Conservation (phyloP, 1,139 yeast genomes). For the Spencermartinsiella ligniputridi region DNA sequence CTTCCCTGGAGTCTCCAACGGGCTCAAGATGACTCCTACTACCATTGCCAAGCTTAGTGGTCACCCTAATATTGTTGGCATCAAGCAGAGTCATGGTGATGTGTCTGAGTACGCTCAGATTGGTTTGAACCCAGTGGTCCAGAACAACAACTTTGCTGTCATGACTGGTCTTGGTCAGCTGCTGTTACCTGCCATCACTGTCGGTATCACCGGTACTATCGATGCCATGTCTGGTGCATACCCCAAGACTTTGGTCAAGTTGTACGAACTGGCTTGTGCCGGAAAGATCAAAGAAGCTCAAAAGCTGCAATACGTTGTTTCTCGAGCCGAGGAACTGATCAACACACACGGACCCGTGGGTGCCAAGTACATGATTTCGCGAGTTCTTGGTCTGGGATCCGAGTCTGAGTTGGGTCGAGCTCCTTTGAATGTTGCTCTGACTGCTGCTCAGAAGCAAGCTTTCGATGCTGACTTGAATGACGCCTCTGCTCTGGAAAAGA, state of each 20-base stretch:
- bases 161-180: slow-evolving; percentile 50
- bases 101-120: slow-evolving; percentile 33
- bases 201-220: slow-evolving; percentile 44
- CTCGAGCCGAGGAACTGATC: slow-evolving; percentile 43
- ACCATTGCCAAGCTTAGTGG: slow-evolving; percentile 34
- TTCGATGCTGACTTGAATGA: slow-evolving; percentile 19
- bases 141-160: slow-evolving; percentile 38
- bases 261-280: slow-evolving; percentile 29
- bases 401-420: slow-evolving; percentile 22
- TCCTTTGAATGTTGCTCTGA: slow-evolving; percentile 21
- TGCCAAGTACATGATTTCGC: slow-evolving; percentile 39
- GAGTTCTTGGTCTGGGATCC: slow-evolving; percentile 38
- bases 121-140: slow-evolving; percentile 37
- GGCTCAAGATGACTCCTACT: slow-evolving; percentile 36
- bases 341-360: slow-evolving; percentile 44
- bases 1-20: slow-evolving; percentile 48
- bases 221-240: slow-evolving; percentile 48
- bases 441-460: slow-evolving; percentile 16
- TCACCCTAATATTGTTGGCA: slow-evolving; percentile 47
- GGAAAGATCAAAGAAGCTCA: slow-evolving; percentile 41
- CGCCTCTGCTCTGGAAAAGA: slow-evolving; percentile 22
- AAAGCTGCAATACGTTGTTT: slow-evolving; percentile 38
- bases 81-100: slow-evolving; percentile 46
- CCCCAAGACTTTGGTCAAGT: slow-evolving; percentile 42
- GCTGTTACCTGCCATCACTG: slow-evolving; percentile 41